Percentiles rank a stretch among this genome's conserved stretches.
Conservation (phyloP, 768 basidiomycete species). For the Xanthoconium stramineum region DNA sequence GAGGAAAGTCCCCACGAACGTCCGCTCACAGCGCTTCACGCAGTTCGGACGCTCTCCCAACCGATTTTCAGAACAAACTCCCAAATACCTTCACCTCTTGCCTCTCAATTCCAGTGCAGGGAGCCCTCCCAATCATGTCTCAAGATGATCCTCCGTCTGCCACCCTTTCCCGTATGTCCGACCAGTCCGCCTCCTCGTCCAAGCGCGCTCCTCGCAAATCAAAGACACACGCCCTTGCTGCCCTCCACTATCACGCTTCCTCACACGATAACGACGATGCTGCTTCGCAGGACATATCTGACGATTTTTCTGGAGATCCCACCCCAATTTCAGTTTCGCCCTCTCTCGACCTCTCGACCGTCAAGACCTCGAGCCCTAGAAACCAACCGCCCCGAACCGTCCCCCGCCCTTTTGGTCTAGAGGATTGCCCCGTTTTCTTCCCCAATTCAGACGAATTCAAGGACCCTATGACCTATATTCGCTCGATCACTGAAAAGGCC, state of each 20-base stretch:
- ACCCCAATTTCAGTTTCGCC: constrained; percentile 62
- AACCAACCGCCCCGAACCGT: constrained; percentile 36
- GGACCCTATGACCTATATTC: constrained; percentile 93
- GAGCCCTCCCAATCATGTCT: constrained; percentile 60
- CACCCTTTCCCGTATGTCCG: constrained; percentile 32
- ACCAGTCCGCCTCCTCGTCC: constrained; percentile 42
- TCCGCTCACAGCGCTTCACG: constrained; percentile 42
- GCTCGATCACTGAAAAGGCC: constrained; percentile 69
- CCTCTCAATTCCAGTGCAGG: constrained; percentile 75
- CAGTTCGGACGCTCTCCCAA: constrained; percentile 42
- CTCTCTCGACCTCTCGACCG: constrained; percentile 61
- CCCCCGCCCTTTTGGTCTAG: constrained; percentile 78
- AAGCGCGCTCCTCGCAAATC: constrained; percentile 85
- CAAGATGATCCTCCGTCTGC: constrained; percentile 39
- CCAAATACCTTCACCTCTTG: constrained; percentile 57
- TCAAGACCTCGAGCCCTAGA: constrained; percentile 63
- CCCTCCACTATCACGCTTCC: constrained; percentile 64
- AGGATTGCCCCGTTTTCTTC: constrained; percentile 86
- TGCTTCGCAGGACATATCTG: constrained; percentile 37
- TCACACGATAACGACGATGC: constrained; percentile 52
- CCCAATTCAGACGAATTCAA: constrained; percentile 90
- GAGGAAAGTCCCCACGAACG: constrained; percentile 60
- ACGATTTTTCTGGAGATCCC: constrained; percentile 47
- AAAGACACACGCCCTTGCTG: constrained; percentile 83
- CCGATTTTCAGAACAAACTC: constrained; percentile 49